Evolutionary conservation across 2,329 filamentous ascomycete species (phyloP).

Genomic region (Fusarium sp.): DNA sequence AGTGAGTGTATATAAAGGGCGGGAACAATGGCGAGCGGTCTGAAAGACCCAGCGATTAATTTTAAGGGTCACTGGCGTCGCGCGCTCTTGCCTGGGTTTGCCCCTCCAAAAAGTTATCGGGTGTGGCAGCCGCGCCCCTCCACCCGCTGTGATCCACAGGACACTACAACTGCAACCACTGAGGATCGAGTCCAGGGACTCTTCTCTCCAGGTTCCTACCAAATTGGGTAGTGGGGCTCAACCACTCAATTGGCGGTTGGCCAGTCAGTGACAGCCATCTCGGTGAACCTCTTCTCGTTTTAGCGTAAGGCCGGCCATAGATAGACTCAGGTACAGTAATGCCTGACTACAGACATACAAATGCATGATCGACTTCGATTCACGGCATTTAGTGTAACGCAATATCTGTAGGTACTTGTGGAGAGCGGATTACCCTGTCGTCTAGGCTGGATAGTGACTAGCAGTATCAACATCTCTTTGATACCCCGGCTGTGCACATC

Average conservation of each 20-base stretch:
- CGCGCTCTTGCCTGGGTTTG: constrained; percentile 32
- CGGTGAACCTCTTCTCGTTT: constrained; percentile 44
- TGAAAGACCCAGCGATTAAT: constrained; percentile 34
- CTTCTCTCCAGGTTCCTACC: constrained; percentile 28
- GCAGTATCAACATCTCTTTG: neutral
- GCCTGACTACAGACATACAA: neutral
- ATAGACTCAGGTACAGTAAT: neutral
- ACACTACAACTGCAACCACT: constrained; percentile 37
- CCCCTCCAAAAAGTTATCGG: constrained; percentile 41
- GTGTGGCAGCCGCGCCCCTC: constrained; percentile 39
- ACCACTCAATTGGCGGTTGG: constrained; percentile 30
- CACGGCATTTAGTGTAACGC: neutral
- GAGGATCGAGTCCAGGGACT: constrained; percentile 6
- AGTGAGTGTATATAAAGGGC: constrained; percentile 6
- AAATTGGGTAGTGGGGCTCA: constrained; percentile 38
- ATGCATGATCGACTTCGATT: neutral
- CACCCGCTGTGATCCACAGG: constrained; percentile 32
- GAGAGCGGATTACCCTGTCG: neutral
- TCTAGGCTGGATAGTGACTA: too few relatives aligned
- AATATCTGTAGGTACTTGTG: neutral
- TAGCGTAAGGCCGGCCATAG: constrained; percentile 3
- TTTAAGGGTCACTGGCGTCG: constrained; percentile 41
- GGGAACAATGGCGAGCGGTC: constrained; percentile 31
- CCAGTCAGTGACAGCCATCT: constrained; percentile 29
- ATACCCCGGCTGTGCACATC: neutral